These are phyloP conservation scores for Wickerhamiella qilinensis DNA, from an alignment of 805 yeast species.

Conservation along the genomic window DNA sequence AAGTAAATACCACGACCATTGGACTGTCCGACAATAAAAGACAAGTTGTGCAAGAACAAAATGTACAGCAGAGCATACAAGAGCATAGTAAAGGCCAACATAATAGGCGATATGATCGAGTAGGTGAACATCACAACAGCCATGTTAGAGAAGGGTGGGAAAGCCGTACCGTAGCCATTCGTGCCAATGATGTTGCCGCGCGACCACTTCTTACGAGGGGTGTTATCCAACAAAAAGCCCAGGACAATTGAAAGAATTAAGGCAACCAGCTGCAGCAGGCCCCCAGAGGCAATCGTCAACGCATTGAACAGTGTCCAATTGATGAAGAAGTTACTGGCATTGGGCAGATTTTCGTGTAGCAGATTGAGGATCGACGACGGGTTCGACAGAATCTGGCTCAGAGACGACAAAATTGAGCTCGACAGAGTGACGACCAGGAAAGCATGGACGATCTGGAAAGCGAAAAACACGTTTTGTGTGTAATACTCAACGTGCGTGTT, in stretches of 20 bases:
- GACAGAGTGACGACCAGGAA: conserved; percentile 72
- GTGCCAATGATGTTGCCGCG: conserved; percentile 47
- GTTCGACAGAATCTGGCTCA: conserved; percentile 53
- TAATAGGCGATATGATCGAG: conserved; percentile 73
- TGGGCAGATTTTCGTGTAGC: conserved; percentile 66
- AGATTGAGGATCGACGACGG: conserved; percentile 45
- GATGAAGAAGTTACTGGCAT: conserved; percentile 81
- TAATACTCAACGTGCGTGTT: conserved; percentile 57
- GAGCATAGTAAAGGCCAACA: conserved; percentile 53
- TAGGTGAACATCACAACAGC: conserved; percentile 59
- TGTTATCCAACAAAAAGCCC: conserved; percentile 56
- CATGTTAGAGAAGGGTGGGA: conserved; percentile 63
- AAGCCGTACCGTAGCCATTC: conserved; percentile 69
- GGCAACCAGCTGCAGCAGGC: conserved; percentile 57
- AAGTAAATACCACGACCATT: conserved; percentile 73
- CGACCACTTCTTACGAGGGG: conserved; percentile 87
- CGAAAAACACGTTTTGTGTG: conserved; percentile 81
- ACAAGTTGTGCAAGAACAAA: conserved; percentile 62
- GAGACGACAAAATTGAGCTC: conserved; percentile 66
- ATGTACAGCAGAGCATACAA: conserved; percentile 60
- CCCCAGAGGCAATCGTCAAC: conserved; percentile 57
- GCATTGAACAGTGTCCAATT: conserved; percentile 72
- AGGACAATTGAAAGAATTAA: conserved; percentile 56
- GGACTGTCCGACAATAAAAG: conserved; percentile 53
- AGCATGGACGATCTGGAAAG: conserved; percentile 79